Evolutionary conservation across 345 rosid genomes (phyloP).

Genomic region (Eucalyptus cladocalyx): DNA sequence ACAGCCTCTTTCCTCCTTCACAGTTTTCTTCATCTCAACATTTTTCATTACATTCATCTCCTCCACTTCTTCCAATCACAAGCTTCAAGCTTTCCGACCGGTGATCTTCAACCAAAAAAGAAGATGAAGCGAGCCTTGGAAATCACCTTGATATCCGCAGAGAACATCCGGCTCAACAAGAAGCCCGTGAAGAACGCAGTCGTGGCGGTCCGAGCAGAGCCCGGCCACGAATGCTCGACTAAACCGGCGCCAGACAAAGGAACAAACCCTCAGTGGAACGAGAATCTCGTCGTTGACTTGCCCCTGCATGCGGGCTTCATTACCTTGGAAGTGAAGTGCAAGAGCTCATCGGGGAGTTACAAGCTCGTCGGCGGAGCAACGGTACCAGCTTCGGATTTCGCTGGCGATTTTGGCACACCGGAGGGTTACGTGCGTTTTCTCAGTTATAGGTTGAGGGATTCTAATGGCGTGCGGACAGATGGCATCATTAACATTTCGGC

Average conservation of each 20-base stretch:
- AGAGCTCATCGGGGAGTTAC: constrained; percentile 1
- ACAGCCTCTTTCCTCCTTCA: not conserved
- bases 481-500: constrained; percentile 59
- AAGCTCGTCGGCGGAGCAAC: constrained; percentile 24
- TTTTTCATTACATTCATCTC: not conserved
- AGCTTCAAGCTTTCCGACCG: not conserved
- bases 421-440: constrained; percentile 42
- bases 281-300: constrained; percentile 19
- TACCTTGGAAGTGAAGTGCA: constrained; percentile 24
- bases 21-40: not conserved
- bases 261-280: constrained; percentile 40
- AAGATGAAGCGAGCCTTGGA: not conserved
- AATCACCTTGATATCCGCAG: constrained; percentile 45
- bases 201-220: constrained; percentile 12
- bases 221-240: not conserved
- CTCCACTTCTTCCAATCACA: not conserved
- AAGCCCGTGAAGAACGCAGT: constrained; percentile 31
- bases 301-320: constrained; percentile 21
- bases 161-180: constrained; percentile 29
- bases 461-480: constrained; percentile 14
- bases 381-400: constrained; percentile 48
- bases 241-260: constrained; percentile 21
- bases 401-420: constrained; percentile 30
- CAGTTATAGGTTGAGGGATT: constrained; percentile 60
- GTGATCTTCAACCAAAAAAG: not conserved